Evolutionary conservation across 495 filamentous ascomycete genomes (phyloP).

Genomic region (Aspergillus bertholletiae): DNA sequence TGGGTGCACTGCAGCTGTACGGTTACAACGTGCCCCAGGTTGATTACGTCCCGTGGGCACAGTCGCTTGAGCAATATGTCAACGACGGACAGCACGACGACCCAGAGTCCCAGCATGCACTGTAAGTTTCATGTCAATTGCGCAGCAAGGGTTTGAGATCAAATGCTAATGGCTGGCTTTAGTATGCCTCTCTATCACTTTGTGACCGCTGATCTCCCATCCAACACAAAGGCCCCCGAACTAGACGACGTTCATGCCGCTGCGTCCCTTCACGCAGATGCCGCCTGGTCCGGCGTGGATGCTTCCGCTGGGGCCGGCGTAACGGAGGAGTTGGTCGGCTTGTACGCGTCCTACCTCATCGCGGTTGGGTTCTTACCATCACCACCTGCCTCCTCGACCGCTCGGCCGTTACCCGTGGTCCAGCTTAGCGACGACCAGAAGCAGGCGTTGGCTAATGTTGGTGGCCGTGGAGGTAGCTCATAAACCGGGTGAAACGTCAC

Average conservation of each 20-base stretch:
- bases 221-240: conserved; percentile 73
- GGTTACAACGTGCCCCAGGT: conserved; percentile 73
- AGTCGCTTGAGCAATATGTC: conserved; percentile 60
- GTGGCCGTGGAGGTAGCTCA: conserved; percentile 44
- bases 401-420: conserved; percentile 41
- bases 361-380: conserved; percentile 64
- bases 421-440: conserved; percentile 49
- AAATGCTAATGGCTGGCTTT: conserved; percentile 1
- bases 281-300: conserved; percentile 61
- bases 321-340: conserved; percentile 63
- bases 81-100: conserved; percentile 54
- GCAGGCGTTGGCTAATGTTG: conserved; percentile 43
- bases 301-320: conserved; percentile 60
- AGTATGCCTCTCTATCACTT: conserved; percentile 86
- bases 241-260: conserved; percentile 74
- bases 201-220: conserved; percentile 73
- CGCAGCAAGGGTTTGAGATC: neutral
- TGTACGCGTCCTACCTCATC: conserved; percentile 70
- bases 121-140: conserved; percentile 32
- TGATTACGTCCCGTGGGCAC: conserved; percentile 54
- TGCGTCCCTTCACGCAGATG: conserved; percentile 57
- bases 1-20: conserved; percentile 66
- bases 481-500: conserved; percentile 9
- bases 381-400: conserved; percentile 46
- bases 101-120: conserved; percentile 62